These are phyloP conservation scores for Clathrospora elynae DNA, from an alignment of 2,329 filamentous ascomycete species.

Conservation along the genomic window DNA sequence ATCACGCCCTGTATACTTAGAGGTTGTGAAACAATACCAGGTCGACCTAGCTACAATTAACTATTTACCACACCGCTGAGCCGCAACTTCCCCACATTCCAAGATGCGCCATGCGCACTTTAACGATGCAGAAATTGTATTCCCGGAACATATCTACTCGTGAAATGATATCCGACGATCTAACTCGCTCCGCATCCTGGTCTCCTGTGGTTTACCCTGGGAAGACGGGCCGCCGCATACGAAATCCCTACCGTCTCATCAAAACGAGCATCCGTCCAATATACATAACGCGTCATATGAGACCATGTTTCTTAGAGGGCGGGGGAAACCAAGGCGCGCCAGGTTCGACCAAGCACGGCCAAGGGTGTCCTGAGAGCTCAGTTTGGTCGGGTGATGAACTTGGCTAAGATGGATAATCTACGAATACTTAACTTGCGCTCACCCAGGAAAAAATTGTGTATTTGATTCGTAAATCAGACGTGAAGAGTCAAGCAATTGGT, in stretches of 20 bases:
- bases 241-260: conserved; percentile 30
- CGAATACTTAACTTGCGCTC: conserved; percentile 29
- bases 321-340: conserved; percentile 6
- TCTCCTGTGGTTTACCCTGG: conserved; percentile 34
- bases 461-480: conserved; percentile 4
- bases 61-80: conserved; percentile 12
- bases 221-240: conserved; percentile 41
- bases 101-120: conserved; percentile 7
- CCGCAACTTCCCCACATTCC: conserved; percentile 17
- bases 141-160: conserved; percentile 11
- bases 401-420: conserved; percentile 3
- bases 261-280: conserved; percentile 31
- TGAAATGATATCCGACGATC: conserved; percentile 22
- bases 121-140: conserved; percentile 20
- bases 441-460: conserved; percentile 6
- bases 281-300: conserved; percentile 24
- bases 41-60: conserved; percentile 4
- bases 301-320: conserved; percentile 5
- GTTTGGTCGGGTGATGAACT: conserved; percentile 10
- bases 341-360: conserved; percentile 18
- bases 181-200: conserved; percentile 32
- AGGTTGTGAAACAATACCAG: conserved; percentile 2
- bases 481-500: background rate
- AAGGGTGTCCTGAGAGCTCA: conserved; percentile 26
- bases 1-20: background rate